A percentile compares a stretch with the other conserved stretches of the same genome.
Conservation (phyloP, 2,329 filamentous ascomycete genomes). For the Botrytis porri region DNA sequence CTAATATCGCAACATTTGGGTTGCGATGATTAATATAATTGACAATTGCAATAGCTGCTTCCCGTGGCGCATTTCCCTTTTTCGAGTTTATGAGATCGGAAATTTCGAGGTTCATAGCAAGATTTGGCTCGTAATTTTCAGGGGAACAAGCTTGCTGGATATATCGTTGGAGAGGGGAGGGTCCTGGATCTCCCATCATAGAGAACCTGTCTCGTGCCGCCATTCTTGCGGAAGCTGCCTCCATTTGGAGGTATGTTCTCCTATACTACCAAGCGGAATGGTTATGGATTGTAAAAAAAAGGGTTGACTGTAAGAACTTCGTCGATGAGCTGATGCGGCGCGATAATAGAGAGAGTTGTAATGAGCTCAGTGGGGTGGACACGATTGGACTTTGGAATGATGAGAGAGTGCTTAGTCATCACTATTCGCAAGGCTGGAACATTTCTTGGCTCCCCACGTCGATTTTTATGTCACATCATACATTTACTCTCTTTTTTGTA, state of each 20-base stretch:
- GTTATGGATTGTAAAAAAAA: background rate
- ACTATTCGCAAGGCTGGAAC: conserved; percentile 9
- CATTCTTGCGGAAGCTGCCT: conserved; percentile 93
- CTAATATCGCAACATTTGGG: conserved; percentile 87
- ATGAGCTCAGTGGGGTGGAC: conserved; percentile 18
- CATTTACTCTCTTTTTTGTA: background rate
- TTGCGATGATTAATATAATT: conserved; percentile 96
- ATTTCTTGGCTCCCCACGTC: conserved; percentile 11
- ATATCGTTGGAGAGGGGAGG: conserved; percentile 88
- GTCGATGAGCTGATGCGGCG: conserved; percentile 10
- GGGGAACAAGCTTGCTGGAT: conserved; percentile 96
- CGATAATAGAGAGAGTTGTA: conserved; percentile 1
- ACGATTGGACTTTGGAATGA: conserved; percentile 17
- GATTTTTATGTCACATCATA: conserved; percentile 6
- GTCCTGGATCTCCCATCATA: conserved; percentile 72
- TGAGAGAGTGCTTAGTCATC: conserved; percentile 14
- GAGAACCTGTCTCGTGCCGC: conserved; percentile 92
- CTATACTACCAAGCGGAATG: conserved; percentile 24
- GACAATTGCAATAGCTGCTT: conserved; percentile 90
- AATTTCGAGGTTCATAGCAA: conserved; percentile 94
- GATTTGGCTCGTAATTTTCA: conserved; percentile 96
- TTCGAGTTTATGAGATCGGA: conserved; percentile 95
- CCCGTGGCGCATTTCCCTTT: conserved; percentile 91
- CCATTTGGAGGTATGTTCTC: conserved; percentile 55
- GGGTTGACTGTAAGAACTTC: background rate